phyloP scores from a whole-genome alignment of 108 stramenopile genomes.

The Discostella pseudostelligera region DNA sequence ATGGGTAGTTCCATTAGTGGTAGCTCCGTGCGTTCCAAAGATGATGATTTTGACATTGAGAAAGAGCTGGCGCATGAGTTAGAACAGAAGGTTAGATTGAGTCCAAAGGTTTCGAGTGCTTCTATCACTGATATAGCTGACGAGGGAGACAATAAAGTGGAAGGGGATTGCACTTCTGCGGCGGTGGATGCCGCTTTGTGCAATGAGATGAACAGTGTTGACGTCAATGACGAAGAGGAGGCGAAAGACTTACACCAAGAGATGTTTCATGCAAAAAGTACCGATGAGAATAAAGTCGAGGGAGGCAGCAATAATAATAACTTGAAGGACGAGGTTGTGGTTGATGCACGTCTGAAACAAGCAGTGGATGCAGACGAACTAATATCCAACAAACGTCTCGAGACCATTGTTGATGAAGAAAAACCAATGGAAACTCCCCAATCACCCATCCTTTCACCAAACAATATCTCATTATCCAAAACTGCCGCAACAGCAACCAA shows the following conservation, averaged over 20 bases:
- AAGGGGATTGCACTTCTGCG: constrained; percentile 3
- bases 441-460: not conserved
- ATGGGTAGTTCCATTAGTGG: not conserved
- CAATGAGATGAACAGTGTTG: constrained; percentile 11
- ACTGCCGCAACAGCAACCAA: not conserved
- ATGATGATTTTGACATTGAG: constrained; percentile 7
- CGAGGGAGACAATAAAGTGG: not conserved
- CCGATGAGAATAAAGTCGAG: not conserved
- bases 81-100: constrained; percentile 4
- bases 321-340: not conserved
- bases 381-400: constrained; percentile 21
- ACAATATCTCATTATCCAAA: not conserved
- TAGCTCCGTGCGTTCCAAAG: not conserved
- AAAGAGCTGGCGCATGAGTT: constrained; percentile 14
- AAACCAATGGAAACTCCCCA: constrained; percentile 9
- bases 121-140: not conserved
- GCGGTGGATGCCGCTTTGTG: not conserved
- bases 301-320: not conserved
- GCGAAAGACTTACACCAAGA: constrained; percentile 19
- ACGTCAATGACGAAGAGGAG: constrained; percentile 31
- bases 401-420: constrained; percentile 21
- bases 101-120: not conserved
- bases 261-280: constrained; percentile 6
- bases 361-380: constrained; percentile 7
- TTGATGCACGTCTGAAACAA: no score